Conservation (phyloP, 108 stramenopile species). For the Poteriospumella lacustris region DNA sequence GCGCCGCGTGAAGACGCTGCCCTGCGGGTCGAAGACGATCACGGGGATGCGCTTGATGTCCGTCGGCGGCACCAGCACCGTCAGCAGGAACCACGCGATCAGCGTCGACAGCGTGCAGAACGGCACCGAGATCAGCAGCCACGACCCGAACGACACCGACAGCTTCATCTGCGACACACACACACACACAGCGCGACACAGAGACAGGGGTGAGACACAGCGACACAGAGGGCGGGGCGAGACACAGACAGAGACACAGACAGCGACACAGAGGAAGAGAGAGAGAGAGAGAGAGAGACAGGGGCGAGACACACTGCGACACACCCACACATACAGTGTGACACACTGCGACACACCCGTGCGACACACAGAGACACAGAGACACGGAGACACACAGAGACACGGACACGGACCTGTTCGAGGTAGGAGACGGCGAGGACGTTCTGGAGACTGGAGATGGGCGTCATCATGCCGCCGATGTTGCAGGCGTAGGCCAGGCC, state of each 20-base stretch:
- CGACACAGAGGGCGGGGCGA: too few species aligned
- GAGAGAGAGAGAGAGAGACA: too few species aligned
- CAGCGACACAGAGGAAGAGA: too few species aligned
- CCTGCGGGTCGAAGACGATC: not conserved
- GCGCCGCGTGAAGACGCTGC: conserved; percentile 25
- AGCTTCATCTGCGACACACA: too few species aligned
- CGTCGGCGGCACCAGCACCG: conserved; percentile 27
- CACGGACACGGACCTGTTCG: conserved; percentile 22
- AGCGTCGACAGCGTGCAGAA: conserved; percentile 38
- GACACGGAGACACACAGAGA: too few species aligned
- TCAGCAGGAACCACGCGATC: conserved; percentile 38
- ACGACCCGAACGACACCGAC: not conserved
- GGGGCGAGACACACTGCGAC: too few species aligned
- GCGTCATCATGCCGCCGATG: conserved; percentile 53
- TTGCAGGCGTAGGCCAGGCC: conserved; percentile 54
- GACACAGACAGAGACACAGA: too few species aligned
- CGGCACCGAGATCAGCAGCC: conserved; percentile 11
- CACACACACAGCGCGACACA: too few species aligned
- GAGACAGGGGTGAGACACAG: too few species aligned
- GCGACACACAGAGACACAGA: too few species aligned
- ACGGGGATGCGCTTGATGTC: conserved; percentile 40
- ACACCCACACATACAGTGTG: too few species aligned
- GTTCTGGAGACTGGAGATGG: conserved; percentile 51
- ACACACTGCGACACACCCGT: too few species aligned
- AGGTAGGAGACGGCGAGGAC: conserved; percentile 39